Percentiles rank a stretch among this genome's conserved stretches.
Conservation (phyloP, 805 yeast genomes). For the Kazachstania africana region DNA sequence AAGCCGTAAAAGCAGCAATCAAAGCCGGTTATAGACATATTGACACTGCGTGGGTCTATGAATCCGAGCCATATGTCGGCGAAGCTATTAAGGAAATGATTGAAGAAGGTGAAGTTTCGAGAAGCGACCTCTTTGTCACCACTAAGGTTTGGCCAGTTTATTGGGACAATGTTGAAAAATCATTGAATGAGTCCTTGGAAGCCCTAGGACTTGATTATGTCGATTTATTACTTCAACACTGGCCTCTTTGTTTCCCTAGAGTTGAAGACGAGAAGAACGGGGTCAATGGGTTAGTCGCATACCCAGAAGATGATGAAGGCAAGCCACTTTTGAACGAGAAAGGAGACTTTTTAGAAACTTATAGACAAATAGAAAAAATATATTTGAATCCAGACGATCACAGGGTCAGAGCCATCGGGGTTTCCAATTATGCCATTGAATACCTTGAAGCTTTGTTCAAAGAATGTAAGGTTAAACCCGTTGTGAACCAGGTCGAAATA, state of each 20-base stretch:
- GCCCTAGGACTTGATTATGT: conserved; percentile 61
- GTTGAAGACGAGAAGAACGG: conserved; percentile 14
- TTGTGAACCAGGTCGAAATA: conserved; percentile 50
- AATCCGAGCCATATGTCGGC: conserved; percentile 59
- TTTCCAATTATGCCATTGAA: conserved; percentile 38
- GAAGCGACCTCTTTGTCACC: conserved; percentile 56
- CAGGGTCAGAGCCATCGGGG: conserved; percentile 43
- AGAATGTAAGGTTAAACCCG: conserved; percentile 39
- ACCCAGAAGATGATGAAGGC: conserved; percentile 28
- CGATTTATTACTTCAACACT: conserved; percentile 67
- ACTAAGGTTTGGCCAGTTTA: conserved; percentile 60
- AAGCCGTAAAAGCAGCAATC: conserved; percentile 49
- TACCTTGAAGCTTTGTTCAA: conserved; percentile 31
- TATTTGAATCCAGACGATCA: conserved; percentile 28
- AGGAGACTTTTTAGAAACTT: conserved; percentile 39
- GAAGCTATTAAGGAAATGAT: conserved; percentile 40
- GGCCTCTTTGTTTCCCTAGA: conserved; percentile 47
- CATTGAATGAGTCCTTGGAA: conserved; percentile 45
- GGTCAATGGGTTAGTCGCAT: conserved; percentile 6
- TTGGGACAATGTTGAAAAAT: conserved; percentile 39
- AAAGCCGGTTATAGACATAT: conserved; percentile 59
- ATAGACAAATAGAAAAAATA: conserved; percentile 36
- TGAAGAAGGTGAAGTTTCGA: conserved; percentile 33
- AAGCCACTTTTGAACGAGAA: conserved; percentile 24
- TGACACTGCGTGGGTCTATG: conserved; percentile 64